Conservation (phyloP, 352 stramenopile species). For the Phytopythium sindhum region DNA sequence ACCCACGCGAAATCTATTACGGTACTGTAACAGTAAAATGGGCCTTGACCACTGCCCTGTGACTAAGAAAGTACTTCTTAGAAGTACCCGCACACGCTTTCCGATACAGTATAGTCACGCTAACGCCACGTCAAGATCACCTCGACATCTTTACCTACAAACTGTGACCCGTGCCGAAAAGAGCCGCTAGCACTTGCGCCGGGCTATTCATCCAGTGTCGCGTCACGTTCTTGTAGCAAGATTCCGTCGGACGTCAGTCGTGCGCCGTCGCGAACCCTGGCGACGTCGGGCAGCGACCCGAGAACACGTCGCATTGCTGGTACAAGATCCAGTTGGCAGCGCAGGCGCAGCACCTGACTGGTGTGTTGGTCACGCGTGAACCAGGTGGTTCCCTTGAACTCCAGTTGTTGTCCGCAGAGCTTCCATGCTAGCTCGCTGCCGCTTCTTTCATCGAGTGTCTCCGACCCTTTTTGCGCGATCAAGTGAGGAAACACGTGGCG, state of each 20-base stretch:
- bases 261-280: background rate
- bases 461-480: background rate
- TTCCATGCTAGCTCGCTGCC: conserved; percentile 17
- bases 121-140: no score
- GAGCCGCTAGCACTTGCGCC: no score
- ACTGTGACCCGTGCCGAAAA: no score
- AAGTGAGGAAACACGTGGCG: conserved; percentile 15
- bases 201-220: no score
- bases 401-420: conserved; percentile 24
- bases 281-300: background rate
- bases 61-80: no score
- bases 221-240: background rate
- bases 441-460: background rate
- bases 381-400: conserved; percentile 21
- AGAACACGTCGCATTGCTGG: background rate
- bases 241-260: background rate
- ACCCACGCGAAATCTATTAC: no score
- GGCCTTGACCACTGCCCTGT: no score
- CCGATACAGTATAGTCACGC: no score
- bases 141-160: no score
- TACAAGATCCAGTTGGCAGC: background rate
- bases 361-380: conserved; percentile 17
- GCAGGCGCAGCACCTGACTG: background rate
- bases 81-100: no score
- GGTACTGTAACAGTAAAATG: no score